A percentile compares a stretch with the other conserved stretches of the same genome.
These are phyloP conservation scores for Verticillium albo-atrum DNA, from an alignment of 2,329 filamentous ascomycete genomes.

Conservation along the genomic window DNA sequence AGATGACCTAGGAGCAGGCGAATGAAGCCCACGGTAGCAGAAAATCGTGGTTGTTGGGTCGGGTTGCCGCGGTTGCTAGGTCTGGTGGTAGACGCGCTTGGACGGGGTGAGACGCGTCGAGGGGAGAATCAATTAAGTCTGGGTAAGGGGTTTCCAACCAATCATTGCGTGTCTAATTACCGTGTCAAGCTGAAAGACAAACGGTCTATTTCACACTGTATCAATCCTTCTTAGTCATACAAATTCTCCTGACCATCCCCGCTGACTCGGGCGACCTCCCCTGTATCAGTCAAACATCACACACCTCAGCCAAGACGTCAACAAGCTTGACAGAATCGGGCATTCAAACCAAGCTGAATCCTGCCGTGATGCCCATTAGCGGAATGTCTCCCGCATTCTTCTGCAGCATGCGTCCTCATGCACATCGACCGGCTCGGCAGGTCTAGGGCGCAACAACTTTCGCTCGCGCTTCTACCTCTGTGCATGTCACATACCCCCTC, in stretches of 20 bases:
- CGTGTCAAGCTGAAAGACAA: rapidly evolving
- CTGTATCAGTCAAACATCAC: not conserved
- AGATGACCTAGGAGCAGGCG: not conserved
- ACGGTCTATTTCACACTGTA: not conserved
- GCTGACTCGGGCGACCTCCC: too few species aligned
- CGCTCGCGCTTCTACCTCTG: not conserved
- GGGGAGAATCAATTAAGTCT: not conserved
- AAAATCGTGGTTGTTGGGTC: too few species aligned
- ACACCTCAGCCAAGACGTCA: not conserved
- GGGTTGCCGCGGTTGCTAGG: not conserved
- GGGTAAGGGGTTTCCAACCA: not conserved
- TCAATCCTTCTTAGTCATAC: not conserved
- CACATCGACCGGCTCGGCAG: not conserved
- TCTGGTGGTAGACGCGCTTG: not conserved
- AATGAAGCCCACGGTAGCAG: too few species aligned
- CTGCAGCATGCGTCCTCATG: not conserved
- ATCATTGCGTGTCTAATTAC: not conserved
- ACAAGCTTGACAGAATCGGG: too few species aligned
- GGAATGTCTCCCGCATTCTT: not conserved
- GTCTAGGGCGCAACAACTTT: not conserved
- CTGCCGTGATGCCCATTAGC: not conserved
- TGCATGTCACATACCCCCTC: not conserved
- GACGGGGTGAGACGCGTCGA: not conserved
- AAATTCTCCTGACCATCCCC: not conserved
- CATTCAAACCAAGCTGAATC: too few species aligned